Conservation (phyloP, 1,139 yeast species). For the Yamadazyma atmosphaerica region DNA sequence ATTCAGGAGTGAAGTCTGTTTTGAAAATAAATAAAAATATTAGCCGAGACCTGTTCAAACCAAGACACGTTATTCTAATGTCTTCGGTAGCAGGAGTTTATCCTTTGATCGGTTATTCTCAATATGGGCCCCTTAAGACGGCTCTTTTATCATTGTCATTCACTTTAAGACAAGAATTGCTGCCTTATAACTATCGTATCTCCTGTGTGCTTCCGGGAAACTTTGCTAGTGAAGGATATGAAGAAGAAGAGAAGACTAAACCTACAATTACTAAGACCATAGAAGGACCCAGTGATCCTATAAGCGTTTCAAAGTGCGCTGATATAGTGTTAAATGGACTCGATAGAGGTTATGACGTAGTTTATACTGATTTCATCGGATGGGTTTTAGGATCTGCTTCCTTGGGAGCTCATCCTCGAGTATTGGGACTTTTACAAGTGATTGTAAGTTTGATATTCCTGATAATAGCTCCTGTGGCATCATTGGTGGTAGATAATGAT, state of each 20-base stretch:
- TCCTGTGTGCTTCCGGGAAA: constrained; percentile 81
- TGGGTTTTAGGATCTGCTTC: constrained; percentile 73
- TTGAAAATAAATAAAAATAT: constrained; percentile 11
- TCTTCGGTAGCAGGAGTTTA: constrained; percentile 82
- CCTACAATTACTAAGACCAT: constrained; percentile 80
- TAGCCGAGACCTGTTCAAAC: constrained; percentile 19
- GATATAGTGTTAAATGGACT: constrained; percentile 56
- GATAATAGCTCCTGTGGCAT: constrained; percentile 65
- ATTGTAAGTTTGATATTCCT: constrained; percentile 50
- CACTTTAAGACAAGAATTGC: constrained; percentile 77
- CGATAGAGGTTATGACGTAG: constrained; percentile 65
- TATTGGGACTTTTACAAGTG: constrained; percentile 56
- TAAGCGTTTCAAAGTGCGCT: constrained; percentile 69
- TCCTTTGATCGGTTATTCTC: constrained; percentile 88
- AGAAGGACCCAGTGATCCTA: constrained; percentile 82
- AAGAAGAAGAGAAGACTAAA: constrained; percentile 77
- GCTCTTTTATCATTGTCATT: constrained; percentile 78
- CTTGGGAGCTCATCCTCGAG: constrained; percentile 71
- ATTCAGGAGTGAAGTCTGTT: constrained; percentile 52
- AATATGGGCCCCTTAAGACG: constrained; percentile 87
- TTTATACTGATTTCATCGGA: constrained; percentile 83
- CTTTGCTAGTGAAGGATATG: constrained; percentile 84
- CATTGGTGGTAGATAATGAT: constrained; percentile 53
- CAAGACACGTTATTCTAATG: constrained; percentile 68
- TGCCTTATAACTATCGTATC: constrained; percentile 63